Conservation (phyloP, 441 rosid genomes). For the Pelargonium citronellum region DNA sequence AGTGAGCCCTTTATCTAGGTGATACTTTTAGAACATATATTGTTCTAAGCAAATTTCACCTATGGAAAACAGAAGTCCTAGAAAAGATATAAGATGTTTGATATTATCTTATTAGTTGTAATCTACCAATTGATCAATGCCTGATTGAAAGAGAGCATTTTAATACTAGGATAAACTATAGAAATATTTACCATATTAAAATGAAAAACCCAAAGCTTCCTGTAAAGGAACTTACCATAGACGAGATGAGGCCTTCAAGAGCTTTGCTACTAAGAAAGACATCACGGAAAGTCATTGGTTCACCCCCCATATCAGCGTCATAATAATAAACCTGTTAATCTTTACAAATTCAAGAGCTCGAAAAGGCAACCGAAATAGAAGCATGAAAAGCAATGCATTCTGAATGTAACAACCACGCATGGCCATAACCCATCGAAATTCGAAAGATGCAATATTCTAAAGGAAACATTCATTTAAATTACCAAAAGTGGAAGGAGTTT, state of each 20-base stretch:
- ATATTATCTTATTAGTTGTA: no score
- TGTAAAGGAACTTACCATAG: constrained; percentile 51
- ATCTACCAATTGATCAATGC: no score
- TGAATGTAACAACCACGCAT: background rate
- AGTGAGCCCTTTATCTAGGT: background rate
- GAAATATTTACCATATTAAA: background rate
- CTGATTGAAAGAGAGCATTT: no score
- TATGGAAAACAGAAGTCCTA: no score
- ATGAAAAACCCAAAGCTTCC: background rate
- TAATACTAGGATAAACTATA: background rate
- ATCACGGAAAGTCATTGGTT: constrained; percentile 56
- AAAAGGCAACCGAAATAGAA: background rate
- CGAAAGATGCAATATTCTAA: background rate
- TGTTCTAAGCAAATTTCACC: no score
- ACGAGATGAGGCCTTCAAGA: constrained; percentile 84
- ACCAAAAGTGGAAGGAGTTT: background rate
- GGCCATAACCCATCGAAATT: background rate
- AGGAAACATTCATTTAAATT: background rate
- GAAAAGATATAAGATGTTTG: no score
- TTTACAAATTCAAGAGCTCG: background rate
- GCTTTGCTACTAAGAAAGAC: constrained; percentile 87
- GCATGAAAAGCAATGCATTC: background rate
- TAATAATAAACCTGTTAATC: constrained; percentile 60
- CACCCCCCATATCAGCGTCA: constrained; percentile 62
- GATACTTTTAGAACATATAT: background rate